phyloP scores from a whole-genome alignment of 176 grass and related monocot genomes.

The Lolium multiflorum region DNA sequence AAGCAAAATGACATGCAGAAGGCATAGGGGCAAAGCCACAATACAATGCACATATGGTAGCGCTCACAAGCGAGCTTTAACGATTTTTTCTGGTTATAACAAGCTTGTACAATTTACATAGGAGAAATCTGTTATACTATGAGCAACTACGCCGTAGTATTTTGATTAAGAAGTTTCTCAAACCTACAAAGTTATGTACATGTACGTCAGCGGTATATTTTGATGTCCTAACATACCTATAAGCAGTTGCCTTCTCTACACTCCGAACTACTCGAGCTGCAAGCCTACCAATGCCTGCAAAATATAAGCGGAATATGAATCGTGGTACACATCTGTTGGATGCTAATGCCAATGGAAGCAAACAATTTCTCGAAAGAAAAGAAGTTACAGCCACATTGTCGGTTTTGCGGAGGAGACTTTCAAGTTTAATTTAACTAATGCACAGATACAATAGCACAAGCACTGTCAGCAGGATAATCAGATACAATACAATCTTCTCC shows the following conservation, averaged over 20 bases:
- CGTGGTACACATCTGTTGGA: background rate
- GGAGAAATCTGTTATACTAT: too few relatives aligned
- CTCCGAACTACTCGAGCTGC: background rate
- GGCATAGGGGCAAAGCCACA: too few relatives aligned
- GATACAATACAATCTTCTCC: background rate
- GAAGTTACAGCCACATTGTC: background rate
- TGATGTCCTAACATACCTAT: background rate
- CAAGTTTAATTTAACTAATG: conserved; percentile 7
- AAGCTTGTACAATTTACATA: too few relatives aligned
- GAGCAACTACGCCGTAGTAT: too few relatives aligned
- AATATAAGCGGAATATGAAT: conserved; percentile 22
- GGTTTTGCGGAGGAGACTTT: background rate
- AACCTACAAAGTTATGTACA: background rate
- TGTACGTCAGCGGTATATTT: background rate
- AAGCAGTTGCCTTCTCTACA: background rate
- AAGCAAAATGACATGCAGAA: too few relatives aligned
- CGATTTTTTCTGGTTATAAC: too few relatives aligned
- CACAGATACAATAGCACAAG: background rate
- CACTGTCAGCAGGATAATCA: background rate
- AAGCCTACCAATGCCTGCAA: conserved; percentile 42
- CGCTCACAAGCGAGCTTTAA: too few relatives aligned
- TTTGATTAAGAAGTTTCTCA: background rate
- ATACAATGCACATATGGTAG: too few relatives aligned
- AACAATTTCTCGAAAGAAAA: background rate
- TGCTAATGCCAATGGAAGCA: background rate